phyloP scores from a whole-genome alignment of 495 filamentous ascomycete species.

The Penicillium egyptiacum region DNA sequence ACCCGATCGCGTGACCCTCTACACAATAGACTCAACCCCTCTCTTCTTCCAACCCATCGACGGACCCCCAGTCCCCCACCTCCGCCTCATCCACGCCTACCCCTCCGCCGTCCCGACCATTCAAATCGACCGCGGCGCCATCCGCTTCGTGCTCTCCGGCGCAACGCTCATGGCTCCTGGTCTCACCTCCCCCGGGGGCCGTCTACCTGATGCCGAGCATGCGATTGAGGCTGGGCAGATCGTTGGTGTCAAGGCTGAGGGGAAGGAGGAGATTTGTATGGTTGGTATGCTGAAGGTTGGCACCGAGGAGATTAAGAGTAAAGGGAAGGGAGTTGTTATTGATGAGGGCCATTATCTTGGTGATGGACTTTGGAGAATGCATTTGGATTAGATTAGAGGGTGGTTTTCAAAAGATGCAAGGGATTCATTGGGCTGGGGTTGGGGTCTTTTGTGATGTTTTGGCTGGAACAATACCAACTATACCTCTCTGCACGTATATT shows the following conservation, averaged over 20 bases:
- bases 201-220: slow-evolving; percentile 61
- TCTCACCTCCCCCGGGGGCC: slow-evolving; percentile 75
- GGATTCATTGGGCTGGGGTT: not conserved
- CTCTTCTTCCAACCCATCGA: slow-evolving; percentile 93
- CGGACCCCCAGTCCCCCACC: slow-evolving; percentile 74
- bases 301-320: slow-evolving; percentile 87
- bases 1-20: slow-evolving; percentile 83
- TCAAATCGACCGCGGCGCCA: slow-evolving; percentile 86
- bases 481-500: slow-evolving; percentile 4
- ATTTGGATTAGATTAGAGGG: slow-evolving; percentile 62
- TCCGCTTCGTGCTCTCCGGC: slow-evolving; percentile 91
- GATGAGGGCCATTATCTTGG: slow-evolving; percentile 92
- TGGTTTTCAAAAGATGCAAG: not conserved
- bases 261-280: slow-evolving; percentile 87
- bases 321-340: slow-evolving; percentile 88
- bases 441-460: slow-evolving; percentile 1
- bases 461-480: not conserved
- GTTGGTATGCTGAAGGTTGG: slow-evolving; percentile 83
- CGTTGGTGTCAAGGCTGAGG: slow-evolving; percentile 87
- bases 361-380: slow-evolving; percentile 88
- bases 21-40: slow-evolving; percentile 70
- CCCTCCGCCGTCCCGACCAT: slow-evolving; percentile 50
- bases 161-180: slow-evolving; percentile 96
- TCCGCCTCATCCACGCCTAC: slow-evolving; percentile 68
- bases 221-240: slow-evolving; percentile 71